Evolutionary conservation across 805 yeast genomes (phyloP).

Genomic region (Tetrapisispora taiwanensis): DNA sequence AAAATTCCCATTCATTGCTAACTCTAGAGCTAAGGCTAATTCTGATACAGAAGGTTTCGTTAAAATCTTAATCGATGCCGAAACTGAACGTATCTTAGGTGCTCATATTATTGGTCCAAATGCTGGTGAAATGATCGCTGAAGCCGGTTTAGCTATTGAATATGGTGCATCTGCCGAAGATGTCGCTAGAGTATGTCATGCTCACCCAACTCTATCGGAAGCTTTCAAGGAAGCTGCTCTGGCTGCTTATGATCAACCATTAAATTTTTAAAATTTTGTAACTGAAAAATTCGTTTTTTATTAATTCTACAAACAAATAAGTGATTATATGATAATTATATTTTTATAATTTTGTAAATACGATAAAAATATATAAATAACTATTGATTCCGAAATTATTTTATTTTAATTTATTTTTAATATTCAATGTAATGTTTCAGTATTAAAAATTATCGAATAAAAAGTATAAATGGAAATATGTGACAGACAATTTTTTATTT

Average conservation of each 20-base stretch:
- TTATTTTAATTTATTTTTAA: not conserved
- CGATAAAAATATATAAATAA: not conserved
- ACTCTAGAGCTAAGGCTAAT: constrained; percentile 98
- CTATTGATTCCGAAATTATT: not conserved
- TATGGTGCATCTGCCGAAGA: constrained; percentile 99
- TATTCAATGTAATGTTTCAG: not conserved
- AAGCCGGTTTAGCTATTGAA: constrained; percentile 94
- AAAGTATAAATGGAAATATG: not conserved
- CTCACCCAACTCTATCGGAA: constrained; percentile 96
- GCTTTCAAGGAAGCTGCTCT: constrained; percentile 97
- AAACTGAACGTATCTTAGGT: constrained; percentile 93
- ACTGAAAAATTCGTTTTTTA: not conserved
- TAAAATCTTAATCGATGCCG: constrained; percentile 90
- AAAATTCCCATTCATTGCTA: constrained; percentile 97
- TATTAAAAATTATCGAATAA: too few relatives aligned
- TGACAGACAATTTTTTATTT: not conserved
- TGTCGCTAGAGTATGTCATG: constrained; percentile 94
- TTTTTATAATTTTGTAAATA: not conserved
- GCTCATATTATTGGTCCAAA: constrained; percentile 95
- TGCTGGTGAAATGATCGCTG: constrained; percentile 99
- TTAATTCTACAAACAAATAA: not conserved
- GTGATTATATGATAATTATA: not conserved
- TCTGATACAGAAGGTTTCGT: constrained; percentile 95
- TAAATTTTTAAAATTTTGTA: constrained; percentile 40
- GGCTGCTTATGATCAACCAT: constrained; percentile 84